Evolutionary conservation across 805 yeast species (phyloP).

Genomic region (Ogataea degrootiae): DNA sequence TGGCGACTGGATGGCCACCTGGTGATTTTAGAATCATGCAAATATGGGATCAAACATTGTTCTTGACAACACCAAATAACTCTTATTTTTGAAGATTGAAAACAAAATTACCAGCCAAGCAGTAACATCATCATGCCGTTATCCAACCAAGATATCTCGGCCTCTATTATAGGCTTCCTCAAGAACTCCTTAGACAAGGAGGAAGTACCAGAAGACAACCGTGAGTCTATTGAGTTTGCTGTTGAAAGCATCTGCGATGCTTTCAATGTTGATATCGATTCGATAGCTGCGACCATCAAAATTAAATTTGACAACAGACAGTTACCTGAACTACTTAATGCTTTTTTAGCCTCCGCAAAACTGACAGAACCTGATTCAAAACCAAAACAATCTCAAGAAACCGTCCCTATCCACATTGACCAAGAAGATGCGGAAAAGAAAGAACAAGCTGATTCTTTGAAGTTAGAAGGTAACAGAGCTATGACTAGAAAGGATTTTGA

Average conservation of each 20-base stretch:
- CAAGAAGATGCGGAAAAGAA: constrained; percentile 49
- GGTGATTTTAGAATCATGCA: too few species aligned
- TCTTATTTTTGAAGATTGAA: too few species aligned
- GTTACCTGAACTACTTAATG: constrained; percentile 40
- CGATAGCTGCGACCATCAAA: constrained; percentile 26
- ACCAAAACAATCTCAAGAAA: constrained; percentile 3
- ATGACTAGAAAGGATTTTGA: constrained; percentile 74
- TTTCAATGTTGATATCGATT: constrained; percentile 45
- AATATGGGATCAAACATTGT: too few species aligned
- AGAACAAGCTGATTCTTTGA: constrained; percentile 77
- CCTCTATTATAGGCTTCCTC: constrained; percentile 71
- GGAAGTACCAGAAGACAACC: constrained; percentile 68
- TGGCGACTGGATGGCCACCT: too few species aligned
- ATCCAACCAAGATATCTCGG: constrained; percentile 62
- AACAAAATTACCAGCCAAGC: too few species aligned
- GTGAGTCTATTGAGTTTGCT: constrained; percentile 90
- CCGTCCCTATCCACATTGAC: constrained; percentile 39
- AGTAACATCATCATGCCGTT: constrained; percentile 32
- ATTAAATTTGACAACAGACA: constrained; percentile 43
- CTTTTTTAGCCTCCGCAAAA: constrained; percentile 15
- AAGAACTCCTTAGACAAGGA: constrained; percentile 54
- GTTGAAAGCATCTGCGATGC: constrained; percentile 89
- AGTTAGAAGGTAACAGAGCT: constrained; percentile 83
- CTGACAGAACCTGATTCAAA: constrained; percentile 18
- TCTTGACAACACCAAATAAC: too few species aligned